These are phyloP conservation scores for Taphrina flavorubra DNA, from an alignment of 1,139 yeast genomes.

Conservation along the genomic window DNA sequence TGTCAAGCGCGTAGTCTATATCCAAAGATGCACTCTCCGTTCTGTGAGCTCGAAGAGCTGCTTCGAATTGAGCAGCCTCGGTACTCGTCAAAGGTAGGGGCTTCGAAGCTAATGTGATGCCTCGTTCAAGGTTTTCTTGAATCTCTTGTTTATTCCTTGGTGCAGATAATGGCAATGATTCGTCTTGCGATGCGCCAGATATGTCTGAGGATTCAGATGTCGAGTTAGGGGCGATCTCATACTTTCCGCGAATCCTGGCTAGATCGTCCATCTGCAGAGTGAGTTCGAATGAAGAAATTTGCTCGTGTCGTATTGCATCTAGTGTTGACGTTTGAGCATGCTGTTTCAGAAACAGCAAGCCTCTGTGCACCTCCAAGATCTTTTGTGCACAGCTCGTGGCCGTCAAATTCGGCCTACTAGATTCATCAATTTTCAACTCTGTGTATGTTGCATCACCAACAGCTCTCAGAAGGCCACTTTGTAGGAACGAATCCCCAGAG, in stretches of 20 bases:
- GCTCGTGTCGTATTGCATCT: neutral
- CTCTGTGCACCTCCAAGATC: slow-evolving; percentile 13
- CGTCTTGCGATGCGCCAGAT: neutral
- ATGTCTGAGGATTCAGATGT: neutral
- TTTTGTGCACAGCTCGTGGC: neutral
- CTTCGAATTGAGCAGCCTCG: neutral
- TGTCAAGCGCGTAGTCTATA: slow-evolving; percentile 10
- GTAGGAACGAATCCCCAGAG: neutral
- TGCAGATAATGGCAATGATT: neutral
- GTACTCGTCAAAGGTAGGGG: neutral
- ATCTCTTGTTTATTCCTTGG: neutral
- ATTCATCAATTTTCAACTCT: neutral
- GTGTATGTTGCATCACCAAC: neutral
- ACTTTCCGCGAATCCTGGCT: neutral
- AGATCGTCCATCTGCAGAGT: neutral
- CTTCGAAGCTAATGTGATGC: neutral
- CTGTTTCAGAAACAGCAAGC: neutral
- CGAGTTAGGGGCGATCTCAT: neutral
- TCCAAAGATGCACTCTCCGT: neutral
- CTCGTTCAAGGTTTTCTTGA: neutral
- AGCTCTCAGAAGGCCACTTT: neutral
- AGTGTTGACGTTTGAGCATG: neutral
- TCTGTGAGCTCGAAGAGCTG: neutral
- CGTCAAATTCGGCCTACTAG: neutral
- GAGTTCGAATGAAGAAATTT: neutral